phyloP scores from a whole-genome alignment of 208 protist genomes.

The Leishmania gerbilli region DNA sequence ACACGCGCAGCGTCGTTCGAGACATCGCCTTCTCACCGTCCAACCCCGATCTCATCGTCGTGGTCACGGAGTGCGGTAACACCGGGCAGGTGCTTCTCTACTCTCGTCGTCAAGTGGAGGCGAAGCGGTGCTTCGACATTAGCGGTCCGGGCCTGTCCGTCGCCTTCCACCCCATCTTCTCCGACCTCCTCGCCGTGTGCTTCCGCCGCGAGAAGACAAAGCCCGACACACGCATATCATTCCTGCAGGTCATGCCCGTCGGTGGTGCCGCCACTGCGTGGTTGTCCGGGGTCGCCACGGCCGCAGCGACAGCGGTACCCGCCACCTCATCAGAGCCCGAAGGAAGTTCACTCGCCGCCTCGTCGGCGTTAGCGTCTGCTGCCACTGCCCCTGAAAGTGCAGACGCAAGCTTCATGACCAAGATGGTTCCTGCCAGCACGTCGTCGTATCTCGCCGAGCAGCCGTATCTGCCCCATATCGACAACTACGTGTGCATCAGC shows the following conservation, averaged over 20 bases:
- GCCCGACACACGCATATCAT: conserved; percentile 66
- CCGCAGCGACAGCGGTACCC: not conserved
- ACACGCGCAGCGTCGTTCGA: conserved; percentile 53
- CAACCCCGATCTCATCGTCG: conserved; percentile 72
- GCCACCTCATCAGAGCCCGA: not conserved
- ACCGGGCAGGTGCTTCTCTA: conserved; percentile 74
- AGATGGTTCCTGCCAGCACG: conserved; percentile 2
- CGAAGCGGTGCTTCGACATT: conserved; percentile 47
- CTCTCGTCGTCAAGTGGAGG: conserved; percentile 71
- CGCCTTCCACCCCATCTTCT: conserved; percentile 79
- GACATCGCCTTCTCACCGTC: conserved; percentile 81
- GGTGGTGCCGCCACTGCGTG: not conserved
- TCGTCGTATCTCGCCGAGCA: conserved; percentile 39
- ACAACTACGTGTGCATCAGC: conserved; percentile 65
- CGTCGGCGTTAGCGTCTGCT: not conserved
- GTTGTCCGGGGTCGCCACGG: not conserved
- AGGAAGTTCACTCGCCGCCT: not conserved
- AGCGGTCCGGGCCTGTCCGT: conserved; percentile 58
- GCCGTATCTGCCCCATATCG: conserved; percentile 56
- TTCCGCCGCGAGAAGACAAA: conserved; percentile 75
- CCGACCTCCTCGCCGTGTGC: conserved; percentile 76
- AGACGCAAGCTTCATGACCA: not conserved
- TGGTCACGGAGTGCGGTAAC: conserved; percentile 60
- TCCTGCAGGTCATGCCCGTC: conserved; percentile 31
- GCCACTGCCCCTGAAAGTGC: not conserved